phyloP scores from a whole-genome alignment of 257 asterid genomes.

The Ajuga chamaepitys region DNA sequence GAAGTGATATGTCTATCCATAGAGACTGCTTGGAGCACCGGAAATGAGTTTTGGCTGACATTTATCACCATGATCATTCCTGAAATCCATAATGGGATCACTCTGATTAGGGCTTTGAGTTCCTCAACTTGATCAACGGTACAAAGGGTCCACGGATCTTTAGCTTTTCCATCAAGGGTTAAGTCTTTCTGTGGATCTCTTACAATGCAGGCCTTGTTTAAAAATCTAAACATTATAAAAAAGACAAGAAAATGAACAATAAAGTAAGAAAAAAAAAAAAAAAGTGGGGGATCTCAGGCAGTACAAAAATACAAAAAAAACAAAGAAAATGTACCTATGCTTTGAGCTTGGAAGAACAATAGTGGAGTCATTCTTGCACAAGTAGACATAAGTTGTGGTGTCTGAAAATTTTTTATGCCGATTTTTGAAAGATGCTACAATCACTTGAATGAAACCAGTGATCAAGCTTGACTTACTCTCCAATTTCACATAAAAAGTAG shows the following conservation, averaged over 20 bases:
- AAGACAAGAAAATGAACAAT: too few species aligned
- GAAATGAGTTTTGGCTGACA: constrained; percentile 33
- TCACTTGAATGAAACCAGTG: constrained; percentile 40
- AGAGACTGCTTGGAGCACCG: constrained; percentile 47
- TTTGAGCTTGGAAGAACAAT: constrained; percentile 34
- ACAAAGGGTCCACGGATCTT: constrained; percentile 48
- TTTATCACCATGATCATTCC: constrained; percentile 40
- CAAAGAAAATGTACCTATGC: constrained; percentile 23
- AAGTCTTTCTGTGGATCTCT: constrained; percentile 30
- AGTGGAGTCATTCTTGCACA: constrained; percentile 25
- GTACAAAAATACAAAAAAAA: background rate
- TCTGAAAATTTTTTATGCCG: constrained; percentile 20
- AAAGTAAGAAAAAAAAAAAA: too few species aligned
- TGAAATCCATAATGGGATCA: constrained; percentile 55
- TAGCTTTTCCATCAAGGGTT: constrained; percentile 28
- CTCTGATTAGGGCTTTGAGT: too few species aligned
- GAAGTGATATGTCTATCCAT: constrained; percentile 39
- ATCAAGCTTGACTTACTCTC: too few species aligned
- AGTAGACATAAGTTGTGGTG: constrained; percentile 11
- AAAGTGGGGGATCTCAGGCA: too few species aligned
- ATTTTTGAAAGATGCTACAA: constrained; percentile 39
- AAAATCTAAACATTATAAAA: constrained; percentile 36
- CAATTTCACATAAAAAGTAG: constrained; percentile 27
- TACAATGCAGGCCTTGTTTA: too few species aligned
- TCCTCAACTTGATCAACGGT: constrained; percentile 55